Evolutionary conservation across 164 flowering plant genomes (phyloP).

Genomic region (Echeveria elegans): DNA sequence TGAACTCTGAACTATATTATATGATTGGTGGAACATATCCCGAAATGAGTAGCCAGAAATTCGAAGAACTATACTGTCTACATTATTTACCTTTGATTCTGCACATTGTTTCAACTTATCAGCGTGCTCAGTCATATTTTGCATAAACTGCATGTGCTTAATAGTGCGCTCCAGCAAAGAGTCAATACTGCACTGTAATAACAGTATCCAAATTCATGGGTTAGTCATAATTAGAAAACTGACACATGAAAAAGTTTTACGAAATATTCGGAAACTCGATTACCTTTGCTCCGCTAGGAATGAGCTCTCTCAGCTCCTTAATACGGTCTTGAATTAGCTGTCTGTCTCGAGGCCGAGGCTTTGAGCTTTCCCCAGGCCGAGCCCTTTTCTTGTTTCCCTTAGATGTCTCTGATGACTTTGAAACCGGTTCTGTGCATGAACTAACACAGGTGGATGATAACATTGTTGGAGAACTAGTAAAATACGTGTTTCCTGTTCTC

Average conservation of each 20-base stretch:
- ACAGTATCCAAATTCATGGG: constrained; percentile 11
- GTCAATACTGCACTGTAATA: constrained; percentile 76
- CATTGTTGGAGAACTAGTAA: constrained; percentile 27
- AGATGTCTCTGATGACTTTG: constrained; percentile 29
- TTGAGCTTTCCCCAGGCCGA: constrained; percentile 61
- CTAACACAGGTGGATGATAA: constrained; percentile 43
- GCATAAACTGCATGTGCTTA: constrained; percentile 76
- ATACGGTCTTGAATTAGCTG: constrained; percentile 84
- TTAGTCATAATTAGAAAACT: constrained; percentile 8
- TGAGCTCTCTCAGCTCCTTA: constrained; percentile 73
- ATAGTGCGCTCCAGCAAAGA: constrained; percentile 74
- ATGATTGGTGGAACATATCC: no score
- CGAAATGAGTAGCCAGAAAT: background rate
- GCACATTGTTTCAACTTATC: constrained; percentile 51
- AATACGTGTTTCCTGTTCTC: constrained; percentile 31
- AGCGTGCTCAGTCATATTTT: constrained; percentile 56
- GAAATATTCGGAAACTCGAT: background rate
- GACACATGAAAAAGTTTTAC: background rate
- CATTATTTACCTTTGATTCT: constrained; percentile 36
- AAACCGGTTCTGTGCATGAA: constrained; percentile 38
- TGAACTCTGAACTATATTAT: background rate
- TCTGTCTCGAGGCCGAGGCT: constrained; percentile 82
- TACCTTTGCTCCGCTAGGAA: constrained; percentile 86
- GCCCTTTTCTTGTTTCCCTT: constrained; percentile 57
- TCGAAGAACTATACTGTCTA: background rate